phyloP scores from a whole-genome alignment of 768 basidiomycete species.

The Zangia roseola region DNA sequence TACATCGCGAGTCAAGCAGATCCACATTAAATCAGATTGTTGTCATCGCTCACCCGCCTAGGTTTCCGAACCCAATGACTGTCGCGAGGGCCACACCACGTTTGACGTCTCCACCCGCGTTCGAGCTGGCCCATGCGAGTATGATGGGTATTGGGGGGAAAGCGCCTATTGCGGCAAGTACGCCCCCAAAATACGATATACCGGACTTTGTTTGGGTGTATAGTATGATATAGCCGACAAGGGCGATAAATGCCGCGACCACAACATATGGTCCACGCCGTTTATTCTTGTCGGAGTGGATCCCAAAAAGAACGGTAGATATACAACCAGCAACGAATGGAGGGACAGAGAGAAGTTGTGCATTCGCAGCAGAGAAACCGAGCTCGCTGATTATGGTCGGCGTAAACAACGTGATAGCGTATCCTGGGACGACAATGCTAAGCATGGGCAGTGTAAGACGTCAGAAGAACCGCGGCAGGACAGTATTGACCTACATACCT shows the following conservation, averaged over 20 bases:
- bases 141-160: conserved; percentile 43
- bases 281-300: conserved; percentile 39
- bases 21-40: background rate
- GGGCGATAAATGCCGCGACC: conserved; percentile 34
- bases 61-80: conserved; percentile 50
- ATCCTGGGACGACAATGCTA: conserved; percentile 42
- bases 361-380: conserved; percentile 46
- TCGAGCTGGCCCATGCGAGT: conserved; percentile 50
- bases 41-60: conserved; percentile 39
- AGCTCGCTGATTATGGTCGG: conserved; percentile 45
- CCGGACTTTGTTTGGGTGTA: conserved; percentile 25
- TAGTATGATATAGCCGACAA: conserved; percentile 49
- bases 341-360: conserved; percentile 45
- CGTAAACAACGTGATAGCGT: conserved; percentile 44
- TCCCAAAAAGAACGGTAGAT: conserved; percentile 38
- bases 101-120: conserved; percentile 51
- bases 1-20: conserved; percentile 15
- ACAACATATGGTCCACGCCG: conserved; percentile 47
- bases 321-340: conserved; percentile 44
- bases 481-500: conserved; percentile 29
- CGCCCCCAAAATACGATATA: conserved; percentile 39
- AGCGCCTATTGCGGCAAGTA: conserved; percentile 48
- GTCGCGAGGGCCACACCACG: conserved; percentile 47
- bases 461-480: background rate
- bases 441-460: background rate